Conservation (phyloP, 2,329 filamentous ascomycete genomes). For the Pestalotiopsis sp. region DNA sequence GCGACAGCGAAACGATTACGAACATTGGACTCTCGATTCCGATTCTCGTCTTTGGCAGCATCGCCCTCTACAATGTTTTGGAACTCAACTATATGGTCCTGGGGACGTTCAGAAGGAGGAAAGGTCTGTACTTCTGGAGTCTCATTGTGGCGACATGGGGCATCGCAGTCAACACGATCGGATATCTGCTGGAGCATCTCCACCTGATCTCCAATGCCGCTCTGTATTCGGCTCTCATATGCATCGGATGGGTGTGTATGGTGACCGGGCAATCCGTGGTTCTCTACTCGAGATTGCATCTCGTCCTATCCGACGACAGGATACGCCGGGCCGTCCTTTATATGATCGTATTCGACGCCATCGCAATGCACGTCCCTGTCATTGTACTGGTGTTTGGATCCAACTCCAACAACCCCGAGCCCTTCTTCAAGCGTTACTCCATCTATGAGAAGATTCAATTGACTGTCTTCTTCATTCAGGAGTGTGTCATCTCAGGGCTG, state of each 20-base stretch:
- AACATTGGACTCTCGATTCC: constrained; percentile 26
- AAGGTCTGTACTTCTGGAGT: constrained; percentile 35
- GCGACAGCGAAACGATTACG: not conserved
- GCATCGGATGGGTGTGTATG: constrained; percentile 34
- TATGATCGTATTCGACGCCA: constrained; percentile 27
- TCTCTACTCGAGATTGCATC: constrained; percentile 33
- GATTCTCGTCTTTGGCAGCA: constrained; percentile 38
- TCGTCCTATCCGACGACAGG: constrained; percentile 26
- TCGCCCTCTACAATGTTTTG: constrained; percentile 35
- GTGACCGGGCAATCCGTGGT: constrained; percentile 34
- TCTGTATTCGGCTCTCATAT: constrained; percentile 30
- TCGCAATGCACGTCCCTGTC: constrained; percentile 16
- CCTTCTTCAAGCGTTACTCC: constrained; percentile 22
- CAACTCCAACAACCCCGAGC: constrained; percentile 23
- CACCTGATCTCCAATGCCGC: constrained; percentile 26
- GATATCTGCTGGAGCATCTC: constrained; percentile 34
- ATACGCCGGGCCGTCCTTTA: constrained; percentile 24
- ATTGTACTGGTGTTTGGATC: constrained; percentile 12
- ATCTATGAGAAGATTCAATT: constrained; percentile 34
- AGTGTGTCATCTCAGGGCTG: constrained; percentile 28
- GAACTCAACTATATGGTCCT: constrained; percentile 34
- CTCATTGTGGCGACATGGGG: constrained; percentile 31
- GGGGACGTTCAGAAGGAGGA: constrained; percentile 31
- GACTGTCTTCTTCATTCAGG: constrained; percentile 34
- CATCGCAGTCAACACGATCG: constrained; percentile 31